Evolutionary conservation across 75 land plant genomes (phyloP).

Genomic region (Azolla pinnata): DNA sequence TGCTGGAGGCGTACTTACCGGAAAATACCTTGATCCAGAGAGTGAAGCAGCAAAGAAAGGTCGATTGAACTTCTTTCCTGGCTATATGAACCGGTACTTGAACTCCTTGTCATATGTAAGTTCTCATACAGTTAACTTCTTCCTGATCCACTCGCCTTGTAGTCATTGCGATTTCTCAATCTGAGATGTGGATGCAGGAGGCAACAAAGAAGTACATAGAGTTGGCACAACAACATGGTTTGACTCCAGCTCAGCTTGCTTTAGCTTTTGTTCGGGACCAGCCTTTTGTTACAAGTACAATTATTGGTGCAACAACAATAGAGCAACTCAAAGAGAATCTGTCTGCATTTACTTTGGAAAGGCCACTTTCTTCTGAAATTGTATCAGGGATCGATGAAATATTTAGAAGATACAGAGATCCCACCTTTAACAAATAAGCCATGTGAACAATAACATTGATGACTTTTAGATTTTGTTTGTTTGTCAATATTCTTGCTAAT

Average conservation of each 20-base stretch:
- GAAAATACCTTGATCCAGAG: conserved; percentile 62
- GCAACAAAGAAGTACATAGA: conserved; percentile 52
- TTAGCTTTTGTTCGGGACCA: conserved; percentile 76
- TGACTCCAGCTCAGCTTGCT: conserved; percentile 71
- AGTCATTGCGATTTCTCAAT: not conserved
- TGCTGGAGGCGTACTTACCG: conserved; percentile 69
- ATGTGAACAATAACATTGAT: no score
- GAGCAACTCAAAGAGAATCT: conserved; percentile 90
- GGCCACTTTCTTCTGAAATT: conserved; percentile 57
- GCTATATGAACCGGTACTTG: conserved; percentile 90
- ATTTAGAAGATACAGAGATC: conserved; percentile 73
- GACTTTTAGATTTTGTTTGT: no score
- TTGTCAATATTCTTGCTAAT: no score
- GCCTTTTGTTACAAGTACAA: conserved; percentile 69
- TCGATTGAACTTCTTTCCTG: conserved; percentile 76
- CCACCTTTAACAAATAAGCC: no score
- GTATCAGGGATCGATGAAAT: conserved; percentile 46
- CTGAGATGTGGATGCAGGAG: conserved; percentile 42
- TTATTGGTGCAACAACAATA: conserved; percentile 81
- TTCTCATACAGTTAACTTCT: no score
- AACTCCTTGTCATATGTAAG: conserved; percentile 65
- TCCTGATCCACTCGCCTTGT: no score
- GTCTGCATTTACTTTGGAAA: conserved; percentile 43
- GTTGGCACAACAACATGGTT: conserved; percentile 56
- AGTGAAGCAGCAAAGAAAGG: conserved; percentile 51